A percentile compares a stretch with the other conserved stretches of the same genome.
phyloP scores from a whole-genome alignment of 1,284 basidiomycete species.

The Ustilago tritici region DNA sequence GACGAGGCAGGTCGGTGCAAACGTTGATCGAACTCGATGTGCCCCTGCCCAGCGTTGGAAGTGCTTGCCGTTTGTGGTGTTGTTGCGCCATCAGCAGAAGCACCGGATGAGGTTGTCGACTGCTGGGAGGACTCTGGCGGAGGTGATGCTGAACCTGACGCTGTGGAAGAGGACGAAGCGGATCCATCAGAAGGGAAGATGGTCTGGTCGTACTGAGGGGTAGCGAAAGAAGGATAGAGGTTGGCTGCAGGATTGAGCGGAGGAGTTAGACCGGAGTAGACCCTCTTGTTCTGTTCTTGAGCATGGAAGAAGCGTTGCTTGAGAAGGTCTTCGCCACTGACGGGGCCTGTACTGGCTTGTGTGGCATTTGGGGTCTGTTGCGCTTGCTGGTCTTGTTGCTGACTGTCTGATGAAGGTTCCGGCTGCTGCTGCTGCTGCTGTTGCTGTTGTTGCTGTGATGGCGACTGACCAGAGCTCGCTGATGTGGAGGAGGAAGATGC shows the following conservation, averaged over 20 bases:
- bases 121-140: slow-evolving; percentile 22
- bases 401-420: slow-evolving; percentile 7
- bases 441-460: slow-evolving; percentile 13
- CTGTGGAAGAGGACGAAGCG: slow-evolving; percentile 1
- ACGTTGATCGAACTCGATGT: slow-evolving; percentile 33
- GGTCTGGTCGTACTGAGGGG: slow-evolving; percentile 21
- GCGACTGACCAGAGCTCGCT: slow-evolving; percentile 10
- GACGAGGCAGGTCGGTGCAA: slow-evolving; percentile 32
- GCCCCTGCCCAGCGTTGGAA: slow-evolving; percentile 2
- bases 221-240: slow-evolving; percentile 42
- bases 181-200: slow-evolving; percentile 15
- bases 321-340: slow-evolving; percentile 53
- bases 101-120: slow-evolving; percentile 6
- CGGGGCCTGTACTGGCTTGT: slow-evolving; percentile 13
- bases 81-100: slow-evolving; percentile 17
- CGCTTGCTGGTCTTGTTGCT: slow-evolving; percentile 18
- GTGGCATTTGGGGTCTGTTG: slow-evolving; percentile 10
- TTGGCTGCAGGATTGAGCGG: slow-evolving; percentile 30
- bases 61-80: slow-evolving; percentile 13
- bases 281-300: slow-evolving; percentile 56
- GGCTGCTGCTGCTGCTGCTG: slow-evolving; percentile 21
- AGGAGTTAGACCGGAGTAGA: slow-evolving; percentile 36
- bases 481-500: background rate
- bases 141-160: slow-evolving; percentile 9
- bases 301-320: slow-evolving; percentile 63